A percentile compares a stretch with the other conserved stretches of the same genome.
Conservation (phyloP, 129 eudicot genomes). For the Smallanthus sonchifolius region DNA sequence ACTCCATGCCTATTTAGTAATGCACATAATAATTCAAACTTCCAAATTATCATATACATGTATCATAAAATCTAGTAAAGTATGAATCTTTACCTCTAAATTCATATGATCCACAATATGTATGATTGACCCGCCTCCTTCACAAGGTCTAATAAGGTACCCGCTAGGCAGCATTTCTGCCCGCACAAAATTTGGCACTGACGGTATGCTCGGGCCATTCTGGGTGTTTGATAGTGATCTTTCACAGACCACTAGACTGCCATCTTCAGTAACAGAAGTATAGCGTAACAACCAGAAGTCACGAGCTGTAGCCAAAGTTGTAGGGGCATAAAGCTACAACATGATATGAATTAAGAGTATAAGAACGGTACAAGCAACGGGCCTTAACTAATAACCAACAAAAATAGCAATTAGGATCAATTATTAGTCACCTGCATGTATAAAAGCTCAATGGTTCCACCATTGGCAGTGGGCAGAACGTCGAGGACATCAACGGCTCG, state of each 20-base stretch:
- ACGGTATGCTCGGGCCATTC: slow-evolving; percentile 91
- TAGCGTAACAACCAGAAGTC: slow-evolving; percentile 93
- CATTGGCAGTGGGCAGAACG: slow-evolving; percentile 29
- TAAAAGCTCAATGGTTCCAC: slow-evolving; percentile 39
- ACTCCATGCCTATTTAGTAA: slow-evolving; percentile 61
- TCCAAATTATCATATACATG: neutral
- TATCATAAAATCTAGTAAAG: neutral
- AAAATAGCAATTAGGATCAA: neutral
- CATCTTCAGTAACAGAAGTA: slow-evolving; percentile 87
- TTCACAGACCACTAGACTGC: slow-evolving; percentile 96
- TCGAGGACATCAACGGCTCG: slow-evolving; percentile 29
- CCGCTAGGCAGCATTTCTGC: slow-evolving; percentile 98
- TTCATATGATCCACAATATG: slow-evolving; percentile 94
- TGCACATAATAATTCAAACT: neutral
- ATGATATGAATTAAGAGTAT: neutral
- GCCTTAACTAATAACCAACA: neutral
- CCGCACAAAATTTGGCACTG: slow-evolving; percentile 82
- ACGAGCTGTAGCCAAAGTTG: slow-evolving; percentile 95
- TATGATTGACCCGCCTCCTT: slow-evolving; percentile 96
- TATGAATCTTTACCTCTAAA: slow-evolving; percentile 54
- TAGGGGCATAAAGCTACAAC: slow-evolving; percentile 86
- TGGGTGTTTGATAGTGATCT: slow-evolving; percentile 85
- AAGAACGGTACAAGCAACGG: neutral
- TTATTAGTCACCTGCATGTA: slow-evolving; percentile 30
- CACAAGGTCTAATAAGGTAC: slow-evolving; percentile 90